Evolutionary conservation across 768 basidiomycete genomes (phyloP).

Genomic region (Ephemerocybe angulata): DNA sequence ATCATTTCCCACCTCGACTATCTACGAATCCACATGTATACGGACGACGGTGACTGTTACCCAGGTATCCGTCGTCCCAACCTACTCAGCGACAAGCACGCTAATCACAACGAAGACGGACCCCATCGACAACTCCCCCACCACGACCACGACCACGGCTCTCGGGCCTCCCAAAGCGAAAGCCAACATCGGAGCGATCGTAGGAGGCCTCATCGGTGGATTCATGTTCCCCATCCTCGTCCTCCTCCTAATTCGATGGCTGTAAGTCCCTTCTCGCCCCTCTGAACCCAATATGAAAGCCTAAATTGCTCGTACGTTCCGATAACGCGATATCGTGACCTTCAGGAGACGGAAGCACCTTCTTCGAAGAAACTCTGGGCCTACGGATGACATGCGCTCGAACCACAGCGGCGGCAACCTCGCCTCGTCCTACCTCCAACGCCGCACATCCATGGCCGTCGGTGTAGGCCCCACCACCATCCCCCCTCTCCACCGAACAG

Average conservation of each 20-base stretch:
- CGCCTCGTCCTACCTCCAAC: no score
- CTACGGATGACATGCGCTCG: no score
- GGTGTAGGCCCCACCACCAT: neutral
- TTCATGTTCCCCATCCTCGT: slow-evolving; percentile 6
- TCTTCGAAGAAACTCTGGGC: no score
- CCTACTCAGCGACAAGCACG: no score
- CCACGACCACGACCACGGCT: neutral
- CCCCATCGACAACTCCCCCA: no score
- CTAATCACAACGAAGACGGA: no score
- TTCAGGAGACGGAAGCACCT: no score
- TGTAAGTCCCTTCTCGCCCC: neutral
- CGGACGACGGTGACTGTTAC: neutral
- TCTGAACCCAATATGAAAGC: neutral
- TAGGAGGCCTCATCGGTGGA: slow-evolving; percentile 7
- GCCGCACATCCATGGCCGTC: no score
- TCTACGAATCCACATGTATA: neutral
- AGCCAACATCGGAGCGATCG: slow-evolving; percentile 1
- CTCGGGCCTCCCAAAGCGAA: neutral
- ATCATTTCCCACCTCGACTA: neutral
- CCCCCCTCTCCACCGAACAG: neutral
- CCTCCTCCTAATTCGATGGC: slow-evolving; percentile 2
- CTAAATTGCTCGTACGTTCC: no score
- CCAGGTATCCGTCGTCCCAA: no score
- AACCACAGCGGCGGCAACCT: no score
- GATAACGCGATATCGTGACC: neutral